Conservation (phyloP, 2,329 filamentous ascomycete species). For the Sclerotinia nivalis region DNA sequence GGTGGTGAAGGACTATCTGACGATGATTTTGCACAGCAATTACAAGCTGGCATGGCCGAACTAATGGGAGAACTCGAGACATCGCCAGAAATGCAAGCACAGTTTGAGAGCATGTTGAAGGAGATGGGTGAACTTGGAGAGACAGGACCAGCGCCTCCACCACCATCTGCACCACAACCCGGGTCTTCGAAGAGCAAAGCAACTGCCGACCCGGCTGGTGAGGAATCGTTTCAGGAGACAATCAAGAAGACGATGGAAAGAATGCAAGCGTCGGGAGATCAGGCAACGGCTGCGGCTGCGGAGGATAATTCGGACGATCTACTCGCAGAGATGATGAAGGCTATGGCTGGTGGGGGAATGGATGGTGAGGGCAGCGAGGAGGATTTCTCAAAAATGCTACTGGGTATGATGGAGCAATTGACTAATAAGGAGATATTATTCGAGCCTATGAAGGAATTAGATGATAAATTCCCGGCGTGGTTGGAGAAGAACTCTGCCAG, state of each 20-base stretch:
- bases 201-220: slow-evolving; percentile 40
- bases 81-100: slow-evolving; percentile 70
- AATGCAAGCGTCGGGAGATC: slow-evolving; percentile 86
- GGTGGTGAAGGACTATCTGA: slow-evolving; percentile 55
- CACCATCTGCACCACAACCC: slow-evolving; percentile 26
- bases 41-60: slow-evolving; percentile 89
- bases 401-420: slow-evolving; percentile 98
- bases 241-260: slow-evolving; percentile 94
- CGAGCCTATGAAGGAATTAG: slow-evolving; percentile 96
- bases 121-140: slow-evolving; percentile 60
- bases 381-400: slow-evolving; percentile 90
- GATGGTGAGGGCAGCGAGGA: slow-evolving; percentile 67
- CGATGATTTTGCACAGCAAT: slow-evolving; percentile 77
- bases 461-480: slow-evolving; percentile 92
- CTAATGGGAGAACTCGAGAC: slow-evolving; percentile 71
- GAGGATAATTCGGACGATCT: slow-evolving; percentile 74
- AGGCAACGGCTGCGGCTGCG: slow-evolving; percentile 75
- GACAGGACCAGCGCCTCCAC: slow-evolving; percentile 30
- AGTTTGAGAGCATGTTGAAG: slow-evolving; percentile 77
- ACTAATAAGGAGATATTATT: slow-evolving; percentile 98
- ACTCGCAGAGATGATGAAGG: slow-evolving; percentile 87
- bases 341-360: slow-evolving; percentile 68
- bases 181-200: slow-evolving; percentile 23
- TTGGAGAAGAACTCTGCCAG: slow-evolving; percentile 72
- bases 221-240: slow-evolving; percentile 83